phyloP scores from a whole-genome alignment of 208 protist species.

The Leishmania arabica region DNA sequence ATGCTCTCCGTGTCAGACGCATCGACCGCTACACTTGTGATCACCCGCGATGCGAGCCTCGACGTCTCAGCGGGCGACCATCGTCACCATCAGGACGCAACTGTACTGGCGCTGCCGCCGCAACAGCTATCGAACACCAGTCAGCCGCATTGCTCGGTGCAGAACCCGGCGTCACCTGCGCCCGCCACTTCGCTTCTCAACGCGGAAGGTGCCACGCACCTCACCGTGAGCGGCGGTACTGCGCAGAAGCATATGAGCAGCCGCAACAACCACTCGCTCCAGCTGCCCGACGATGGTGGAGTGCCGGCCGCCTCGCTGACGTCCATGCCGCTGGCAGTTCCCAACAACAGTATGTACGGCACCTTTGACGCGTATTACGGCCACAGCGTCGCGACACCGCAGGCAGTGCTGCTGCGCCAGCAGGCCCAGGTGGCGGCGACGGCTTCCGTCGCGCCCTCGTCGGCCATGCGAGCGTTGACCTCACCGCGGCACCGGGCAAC shows the following conservation, averaged over 20 bases:
- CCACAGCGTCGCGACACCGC: slow-evolving; percentile 36
- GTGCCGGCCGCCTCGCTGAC: slow-evolving; percentile 7
- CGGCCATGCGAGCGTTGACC: neutral
- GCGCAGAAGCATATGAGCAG: neutral
- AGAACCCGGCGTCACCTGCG: neutral
- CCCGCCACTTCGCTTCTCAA: neutral
- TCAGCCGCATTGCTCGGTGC: neutral
- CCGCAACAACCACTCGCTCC: neutral
- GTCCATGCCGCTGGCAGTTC: slow-evolving; percentile 10
- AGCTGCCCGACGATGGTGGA: neutral
- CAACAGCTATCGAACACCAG: neutral
- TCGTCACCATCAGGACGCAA: neutral
- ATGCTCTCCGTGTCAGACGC: neutral
- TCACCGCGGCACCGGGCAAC: slow-evolving; percentile 3
- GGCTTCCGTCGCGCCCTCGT: slow-evolving; percentile 8
- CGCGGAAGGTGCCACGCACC: neutral
- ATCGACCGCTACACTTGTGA: neutral
- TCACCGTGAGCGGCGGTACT: neutral
- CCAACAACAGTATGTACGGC: slow-evolving; percentile 58
- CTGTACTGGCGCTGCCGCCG: neutral
- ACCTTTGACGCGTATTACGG: slow-evolving; percentile 53
- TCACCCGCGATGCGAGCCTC: neutral
- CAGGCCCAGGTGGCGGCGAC: slow-evolving; percentile 23
- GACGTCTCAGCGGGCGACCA: neutral
- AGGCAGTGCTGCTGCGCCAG: slow-evolving; percentile 43